These are phyloP conservation scores for Hypoxylon perforatum DNA, from an alignment of 495 filamentous ascomycete genomes.

Conservation along the genomic window DNA sequence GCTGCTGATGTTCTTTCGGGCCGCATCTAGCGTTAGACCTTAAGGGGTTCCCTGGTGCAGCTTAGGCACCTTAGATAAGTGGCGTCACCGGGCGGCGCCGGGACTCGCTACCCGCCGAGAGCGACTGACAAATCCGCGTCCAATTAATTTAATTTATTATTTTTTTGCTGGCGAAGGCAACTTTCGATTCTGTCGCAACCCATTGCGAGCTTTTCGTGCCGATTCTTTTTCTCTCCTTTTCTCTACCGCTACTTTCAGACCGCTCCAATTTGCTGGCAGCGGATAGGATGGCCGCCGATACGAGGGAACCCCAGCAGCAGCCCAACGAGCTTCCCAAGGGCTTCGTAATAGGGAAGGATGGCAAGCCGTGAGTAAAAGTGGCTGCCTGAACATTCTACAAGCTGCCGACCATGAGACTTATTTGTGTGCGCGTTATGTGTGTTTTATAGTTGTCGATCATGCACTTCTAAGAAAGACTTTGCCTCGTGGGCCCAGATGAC, in stretches of 20 bases:
- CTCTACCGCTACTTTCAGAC: constrained; percentile 1
- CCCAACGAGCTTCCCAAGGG: constrained; percentile 73
- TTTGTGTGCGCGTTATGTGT: too few relatives aligned
- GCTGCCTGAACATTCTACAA: not conserved
- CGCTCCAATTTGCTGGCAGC: constrained; percentile 2
- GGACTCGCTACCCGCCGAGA: constrained; percentile 41
- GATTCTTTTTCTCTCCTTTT: constrained; percentile 21
- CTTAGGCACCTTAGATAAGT: constrained; percentile 1
- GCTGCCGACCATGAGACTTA: constrained; percentile 32
- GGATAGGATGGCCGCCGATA: constrained; percentile 49
- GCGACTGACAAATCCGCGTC: constrained; percentile 39
- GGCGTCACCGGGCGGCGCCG: constrained; percentile 39
- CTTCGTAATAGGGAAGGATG: constrained; percentile 88
- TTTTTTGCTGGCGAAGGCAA: constrained; percentile 23
- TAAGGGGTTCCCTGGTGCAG: too few relatives aligned
- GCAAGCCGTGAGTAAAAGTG: constrained; percentile 87
- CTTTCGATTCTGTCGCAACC: constrained; percentile 37
- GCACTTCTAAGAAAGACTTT: constrained; percentile 80
- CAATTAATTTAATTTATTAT: constrained; percentile 17
- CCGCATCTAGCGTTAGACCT: not conserved
- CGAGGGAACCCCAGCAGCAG: constrained; percentile 42
- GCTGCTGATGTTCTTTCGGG: constrained; percentile 7
- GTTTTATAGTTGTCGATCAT: constrained; percentile 80
- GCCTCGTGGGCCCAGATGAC: constrained; percentile 66
- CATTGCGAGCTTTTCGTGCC: constrained; percentile 25